Percentiles rank a stretch among this genome's conserved stretches.
phyloP scores from a whole-genome alignment of 208 protist species.

The Acanthamoeba divionensis region DNA sequence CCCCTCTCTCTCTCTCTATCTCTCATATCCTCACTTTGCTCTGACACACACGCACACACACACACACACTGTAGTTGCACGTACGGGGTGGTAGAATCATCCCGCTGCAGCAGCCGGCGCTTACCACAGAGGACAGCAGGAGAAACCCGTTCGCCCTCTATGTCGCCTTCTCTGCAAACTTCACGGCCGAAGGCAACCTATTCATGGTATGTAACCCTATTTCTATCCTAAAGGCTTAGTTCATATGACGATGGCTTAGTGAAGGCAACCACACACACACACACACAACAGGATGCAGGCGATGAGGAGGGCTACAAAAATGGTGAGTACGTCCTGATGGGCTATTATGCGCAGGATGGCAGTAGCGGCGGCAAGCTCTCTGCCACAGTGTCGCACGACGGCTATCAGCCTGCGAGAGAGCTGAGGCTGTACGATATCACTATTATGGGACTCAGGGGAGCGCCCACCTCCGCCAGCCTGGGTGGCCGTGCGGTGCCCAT shows the following conservation, averaged over 20 bases:
- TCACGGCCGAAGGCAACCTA: background rate
- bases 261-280: too few species aligned
- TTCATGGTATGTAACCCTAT: background rate
- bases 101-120: slow-evolving; percentile 13
- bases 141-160: slow-evolving; percentile 14
- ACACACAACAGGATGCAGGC: background rate
- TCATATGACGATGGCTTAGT: too few species aligned
- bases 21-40: background rate
- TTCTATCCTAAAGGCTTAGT: background rate
- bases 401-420: background rate
- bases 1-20: background rate
- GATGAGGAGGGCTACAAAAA: background rate
- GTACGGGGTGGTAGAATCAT: background rate
- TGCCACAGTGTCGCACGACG: background rate
- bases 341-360: background rate
- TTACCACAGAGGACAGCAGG: slow-evolving; percentile 8
- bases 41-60: background rate
- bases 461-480: background rate
- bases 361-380: background rate
- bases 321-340: background rate
- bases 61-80: background rate
- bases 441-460: background rate
- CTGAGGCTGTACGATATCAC: background rate
- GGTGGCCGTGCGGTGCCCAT: background rate
- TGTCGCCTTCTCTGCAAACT: background rate